Evolutionary conservation across 2,329 filamentous ascomycete species (phyloP).

Genomic region (Talaromyces sp.): DNA sequence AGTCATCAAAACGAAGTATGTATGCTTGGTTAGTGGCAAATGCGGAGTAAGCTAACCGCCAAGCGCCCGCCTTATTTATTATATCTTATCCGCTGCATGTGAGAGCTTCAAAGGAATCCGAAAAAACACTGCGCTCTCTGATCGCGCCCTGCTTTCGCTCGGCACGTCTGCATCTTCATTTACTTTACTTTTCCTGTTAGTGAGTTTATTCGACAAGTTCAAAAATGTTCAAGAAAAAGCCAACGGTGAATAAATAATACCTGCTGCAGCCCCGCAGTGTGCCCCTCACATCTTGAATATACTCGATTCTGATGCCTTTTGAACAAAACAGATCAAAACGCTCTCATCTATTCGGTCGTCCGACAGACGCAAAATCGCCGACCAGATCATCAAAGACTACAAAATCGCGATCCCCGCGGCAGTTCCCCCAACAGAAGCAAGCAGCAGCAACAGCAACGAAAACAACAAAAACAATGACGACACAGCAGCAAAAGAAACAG

Average conservation of each 20-base stretch:
- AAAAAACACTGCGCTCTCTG: not conserved
- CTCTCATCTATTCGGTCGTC: slow-evolving; percentile 61
- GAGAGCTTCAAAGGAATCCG: not conserved
- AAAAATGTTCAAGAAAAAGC: slow-evolving; percentile 54
- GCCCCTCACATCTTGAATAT: not conserved
- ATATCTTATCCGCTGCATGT: not conserved
- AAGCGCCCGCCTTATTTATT: not conserved
- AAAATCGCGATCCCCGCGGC: slow-evolving; percentile 43
- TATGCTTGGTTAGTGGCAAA: not conserved
- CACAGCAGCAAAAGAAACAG: slow-evolving; percentile 38
- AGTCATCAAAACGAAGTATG: slow-evolving; percentile 2
- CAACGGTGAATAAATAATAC: slow-evolving; percentile 31
- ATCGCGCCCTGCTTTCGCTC: not conserved
- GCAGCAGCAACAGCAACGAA: slow-evolving; percentile 15
- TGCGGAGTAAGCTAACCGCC: not conserved
- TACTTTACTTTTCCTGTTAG: not conserved
- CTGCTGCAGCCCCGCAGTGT: slow-evolving; percentile 1
- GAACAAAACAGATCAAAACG: slow-evolving; percentile 53
- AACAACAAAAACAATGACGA: slow-evolving; percentile 14
- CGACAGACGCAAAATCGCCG: slow-evolving; percentile 61
- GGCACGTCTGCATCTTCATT: not conserved
- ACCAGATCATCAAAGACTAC: slow-evolving; percentile 62
- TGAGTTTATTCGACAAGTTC: too few species aligned
- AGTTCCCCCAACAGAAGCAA: slow-evolving; percentile 23
- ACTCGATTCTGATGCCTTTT: slow-evolving; percentile 3